Evolutionary conservation across 2,329 filamentous ascomycete species (phyloP), one percentile per base, ranked within the genome.

Genomic region (Metarhizium sp.): DNA sequence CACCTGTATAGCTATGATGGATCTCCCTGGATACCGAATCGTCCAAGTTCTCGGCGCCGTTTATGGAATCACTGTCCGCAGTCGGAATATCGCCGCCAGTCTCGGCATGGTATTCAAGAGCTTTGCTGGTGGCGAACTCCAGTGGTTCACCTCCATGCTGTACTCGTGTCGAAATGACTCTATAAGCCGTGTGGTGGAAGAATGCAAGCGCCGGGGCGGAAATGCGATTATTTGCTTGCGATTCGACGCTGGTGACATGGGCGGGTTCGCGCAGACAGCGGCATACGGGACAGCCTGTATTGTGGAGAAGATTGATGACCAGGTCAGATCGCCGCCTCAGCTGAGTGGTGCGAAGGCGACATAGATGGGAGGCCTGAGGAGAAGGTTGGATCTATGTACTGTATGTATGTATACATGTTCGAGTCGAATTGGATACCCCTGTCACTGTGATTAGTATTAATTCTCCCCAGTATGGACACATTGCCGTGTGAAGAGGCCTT

Each of bases 221-320:
- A 85, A 85, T 63, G 81, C 81, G 25, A 69, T 84, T 59, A 78
- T 85, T 60, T 78, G 77, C 52, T 67, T 84, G 59, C 73, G 80
- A 47, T 84, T 84, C 61, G 81, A 85, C 62, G 73, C 78, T 2
- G 75, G 75, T 4, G 79, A 80, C 57, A 67, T 82, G 59, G 77
- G 73, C 32, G 75, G 76, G 2, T 84, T 79, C 61, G 78, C 78
- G 2, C 80, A 84, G 68, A 78, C 80, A 45, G 81, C 78, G 57
- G 80, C 80, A 0, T 85, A 84, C 62, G 81, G 81, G 2, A 84
- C 81, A 3, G 81, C 81, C 2, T 78, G 75, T 52, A 60, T 81
- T 13, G 73, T 84, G 30, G 79, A 84, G 68, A 82, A 78, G 70
- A 66, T 82, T 55, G 75, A 80, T 13, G 70, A 66, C 3, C 56